phyloP scores from a whole-genome alignment of 306 rosid species.

The Arachis hypogaea region DNA sequence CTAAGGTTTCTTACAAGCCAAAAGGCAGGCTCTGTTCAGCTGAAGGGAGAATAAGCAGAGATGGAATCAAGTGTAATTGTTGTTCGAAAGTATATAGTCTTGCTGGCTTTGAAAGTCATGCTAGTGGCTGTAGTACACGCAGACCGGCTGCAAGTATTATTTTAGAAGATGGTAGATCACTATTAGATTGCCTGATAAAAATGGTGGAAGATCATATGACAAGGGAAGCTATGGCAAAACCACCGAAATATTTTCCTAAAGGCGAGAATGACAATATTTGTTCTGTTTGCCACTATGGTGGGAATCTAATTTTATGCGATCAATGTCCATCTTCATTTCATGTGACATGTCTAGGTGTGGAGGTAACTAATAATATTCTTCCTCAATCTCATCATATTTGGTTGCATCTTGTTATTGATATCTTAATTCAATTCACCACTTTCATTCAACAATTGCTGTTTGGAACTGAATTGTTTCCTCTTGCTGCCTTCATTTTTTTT shows the following conservation, averaged over 20 bases:
- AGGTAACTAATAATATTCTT: slow-evolving; percentile 55
- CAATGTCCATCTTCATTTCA: slow-evolving; percentile 84
- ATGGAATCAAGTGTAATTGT: slow-evolving; percentile 86
- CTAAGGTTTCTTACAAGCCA: slow-evolving; percentile 55
- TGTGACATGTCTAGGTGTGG: slow-evolving; percentile 63
- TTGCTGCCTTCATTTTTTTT: slow-evolving; percentile 22
- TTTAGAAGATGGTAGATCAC: slow-evolving; percentile 75
- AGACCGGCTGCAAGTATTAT: slow-evolving; percentile 59
- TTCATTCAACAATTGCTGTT: slow-evolving; percentile 28
- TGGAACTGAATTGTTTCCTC: slow-evolving; percentile 41
- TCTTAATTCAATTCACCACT: background rate
- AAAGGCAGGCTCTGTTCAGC: slow-evolving; percentile 34
- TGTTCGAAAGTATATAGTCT: slow-evolving; percentile 55
- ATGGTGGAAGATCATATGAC: slow-evolving; percentile 40
- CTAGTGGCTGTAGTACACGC: slow-evolving; percentile 44
- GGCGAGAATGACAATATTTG: slow-evolving; percentile 74
- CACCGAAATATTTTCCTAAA: slow-evolving; percentile 18
- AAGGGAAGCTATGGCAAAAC: slow-evolving; percentile 35
- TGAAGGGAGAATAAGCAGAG: slow-evolving; percentile 63
- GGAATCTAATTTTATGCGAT: slow-evolving; percentile 82
- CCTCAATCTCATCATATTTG: slow-evolving; percentile 26
- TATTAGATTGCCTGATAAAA: slow-evolving; percentile 63
- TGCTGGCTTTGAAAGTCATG: slow-evolving; percentile 62
- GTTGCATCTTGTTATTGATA: background rate
- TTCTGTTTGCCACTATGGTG: slow-evolving; percentile 79